Percentiles rank a stretch among this genome's conserved stretches.
Conservation (phyloP, 148 eudicot species). For the Pouteria glomerata region DNA sequence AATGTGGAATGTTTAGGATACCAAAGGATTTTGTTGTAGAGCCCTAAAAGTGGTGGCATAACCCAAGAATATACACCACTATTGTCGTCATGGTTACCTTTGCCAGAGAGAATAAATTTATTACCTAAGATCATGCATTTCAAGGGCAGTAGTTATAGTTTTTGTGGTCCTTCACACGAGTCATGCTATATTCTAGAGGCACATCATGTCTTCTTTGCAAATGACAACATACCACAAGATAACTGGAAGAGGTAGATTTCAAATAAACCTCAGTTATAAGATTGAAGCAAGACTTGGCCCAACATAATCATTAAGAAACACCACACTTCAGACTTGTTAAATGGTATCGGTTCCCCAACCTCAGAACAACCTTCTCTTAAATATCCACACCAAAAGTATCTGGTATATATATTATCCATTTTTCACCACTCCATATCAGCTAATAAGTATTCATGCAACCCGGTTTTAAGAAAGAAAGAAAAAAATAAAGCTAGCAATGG, state of each 20-base stretch:
- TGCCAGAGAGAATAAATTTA: not conserved
- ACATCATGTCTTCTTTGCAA: not conserved
- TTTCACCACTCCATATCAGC: not conserved
- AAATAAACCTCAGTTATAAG: not conserved
- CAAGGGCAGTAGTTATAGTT: not conserved
- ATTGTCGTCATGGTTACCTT: not conserved
- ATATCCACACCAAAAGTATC: not conserved
- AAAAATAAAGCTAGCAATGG: not conserved
- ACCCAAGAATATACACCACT: not conserved
- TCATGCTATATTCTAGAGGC: not conserved
- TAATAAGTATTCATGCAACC: not conserved
- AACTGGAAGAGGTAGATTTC: not conserved
- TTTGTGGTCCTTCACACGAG: not conserved
- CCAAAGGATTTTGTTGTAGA: not conserved
- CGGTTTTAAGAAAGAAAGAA: not conserved
- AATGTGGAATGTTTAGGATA: not conserved
- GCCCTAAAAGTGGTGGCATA: not conserved
- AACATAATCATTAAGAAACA: not conserved
- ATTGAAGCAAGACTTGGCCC: not conserved
- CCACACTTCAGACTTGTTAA: not conserved
- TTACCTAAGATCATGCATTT: not conserved
- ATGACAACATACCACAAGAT: not conserved
- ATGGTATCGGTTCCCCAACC: not conserved
- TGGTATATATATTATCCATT: slow-evolving; percentile 1
- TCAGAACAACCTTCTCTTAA: not conserved